Base-by-base conservation (phyloP, 257 asterid genomes). In the Leonotis leonurus region DNA sequence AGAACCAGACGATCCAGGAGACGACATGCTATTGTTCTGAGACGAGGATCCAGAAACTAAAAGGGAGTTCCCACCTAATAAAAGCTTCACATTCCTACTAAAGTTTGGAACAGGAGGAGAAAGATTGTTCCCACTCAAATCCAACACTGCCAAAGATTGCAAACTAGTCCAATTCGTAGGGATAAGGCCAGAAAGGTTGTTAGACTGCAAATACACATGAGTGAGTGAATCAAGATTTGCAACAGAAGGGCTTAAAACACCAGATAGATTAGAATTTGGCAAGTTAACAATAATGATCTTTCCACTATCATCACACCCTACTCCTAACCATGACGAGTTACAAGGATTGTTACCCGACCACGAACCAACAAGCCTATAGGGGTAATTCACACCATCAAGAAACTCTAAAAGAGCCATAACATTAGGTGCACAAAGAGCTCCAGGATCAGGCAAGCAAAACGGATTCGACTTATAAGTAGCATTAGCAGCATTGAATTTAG, bases 321-420 rank as follows among this genome's bases (percentile, higher is more conserved):
- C 79, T 41, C 98, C 96, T 35, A 77, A 60, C 98, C 98, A 88
- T 30, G 77, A 70, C 20, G 21, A 70, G 2, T 33, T 52, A 35
- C 98, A 90, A 0, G 98, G 96, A 26, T 79, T 48, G 65, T 90
- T 85, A 6, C 96, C 91, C 0, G 81, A 67, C 98, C 98, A 90
- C 0, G 94, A 81, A 30, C 63, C 68, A 5, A 85, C 94, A n/a
- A 90, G 87, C 78, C 72, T 82, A 16, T 54, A 24, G 0, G 96
- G 96, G 60, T 82, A 90, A 77, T 77, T 69, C 54, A 88, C 80
- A 62, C 81, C 86, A 60, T 90, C 95, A 64, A 90, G 94, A 79
- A 90, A 90, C 64, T 75, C 84, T 29, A 90, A 51, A 41, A 90
- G 75, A 0, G 88, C 72, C 89, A 80, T 84, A 50, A 90, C 95